phyloP scores from a whole-genome alignment of 2,329 filamentous ascomycete genomes.

The Fonsecaea pedrosoi region DNA sequence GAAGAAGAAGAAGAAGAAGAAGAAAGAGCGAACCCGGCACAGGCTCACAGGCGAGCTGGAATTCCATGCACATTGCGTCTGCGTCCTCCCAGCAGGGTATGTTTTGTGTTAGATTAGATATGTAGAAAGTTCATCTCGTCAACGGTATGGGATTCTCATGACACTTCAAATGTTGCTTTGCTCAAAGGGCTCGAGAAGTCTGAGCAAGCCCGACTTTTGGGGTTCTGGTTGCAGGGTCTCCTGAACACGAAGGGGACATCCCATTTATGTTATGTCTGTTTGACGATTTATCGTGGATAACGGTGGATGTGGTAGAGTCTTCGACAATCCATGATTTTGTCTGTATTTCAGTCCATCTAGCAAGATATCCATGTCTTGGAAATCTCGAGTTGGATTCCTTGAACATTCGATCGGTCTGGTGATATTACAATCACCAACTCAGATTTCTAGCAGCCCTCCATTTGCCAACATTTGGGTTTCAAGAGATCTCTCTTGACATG shows the following conservation, averaged over 20 bases:
- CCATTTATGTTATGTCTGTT: background rate
- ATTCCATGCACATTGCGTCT: background rate
- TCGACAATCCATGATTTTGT: background rate
- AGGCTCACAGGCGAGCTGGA: background rate
- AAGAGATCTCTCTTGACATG: background rate
- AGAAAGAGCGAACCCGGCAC: background rate
- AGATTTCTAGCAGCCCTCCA: background rate
- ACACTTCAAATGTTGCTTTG: background rate
- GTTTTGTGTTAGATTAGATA: background rate
- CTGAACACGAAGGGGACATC: background rate
- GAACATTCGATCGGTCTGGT: conserved; percentile 8
- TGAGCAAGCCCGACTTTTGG: background rate
- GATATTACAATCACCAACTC: background rate
- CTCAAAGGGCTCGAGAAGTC: background rate
- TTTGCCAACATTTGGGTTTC: background rate
- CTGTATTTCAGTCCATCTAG: background rate
- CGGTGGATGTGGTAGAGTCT: background rate
- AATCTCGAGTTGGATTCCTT: background rate
- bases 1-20: too few species aligned
- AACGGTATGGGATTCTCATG: background rate
- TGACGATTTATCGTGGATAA: background rate
- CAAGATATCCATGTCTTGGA: background rate
- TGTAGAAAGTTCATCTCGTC: background rate
- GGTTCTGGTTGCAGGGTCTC: background rate
- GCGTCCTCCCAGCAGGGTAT: background rate